These are phyloP conservation scores for Boletellus ananiceps DNA, from an alignment of 768 basidiomycete species.

Conservation along the genomic window DNA sequence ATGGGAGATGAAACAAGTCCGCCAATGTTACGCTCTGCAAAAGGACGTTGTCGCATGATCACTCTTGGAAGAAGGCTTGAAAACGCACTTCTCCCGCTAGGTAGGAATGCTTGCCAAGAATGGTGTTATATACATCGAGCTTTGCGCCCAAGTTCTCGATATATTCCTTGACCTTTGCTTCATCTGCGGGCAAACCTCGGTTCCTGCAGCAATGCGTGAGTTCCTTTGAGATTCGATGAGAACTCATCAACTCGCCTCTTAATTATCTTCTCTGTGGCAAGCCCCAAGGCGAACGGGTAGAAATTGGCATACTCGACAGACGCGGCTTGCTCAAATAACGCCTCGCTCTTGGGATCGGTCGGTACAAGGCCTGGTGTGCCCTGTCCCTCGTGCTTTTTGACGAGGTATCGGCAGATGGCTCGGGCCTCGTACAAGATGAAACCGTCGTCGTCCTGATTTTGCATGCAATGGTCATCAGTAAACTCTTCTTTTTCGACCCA, in stretches of 20 bases:
- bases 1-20: constrained; percentile 44
- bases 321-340: constrained; percentile 21
- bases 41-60: neutral
- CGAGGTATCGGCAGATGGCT: constrained; percentile 32
- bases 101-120: constrained; percentile 50
- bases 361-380: constrained; percentile 21
- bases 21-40: constrained; percentile 40
- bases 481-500: neutral
- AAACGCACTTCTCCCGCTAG: constrained; percentile 50
- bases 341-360: constrained; percentile 10
- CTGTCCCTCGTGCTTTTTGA: constrained; percentile 21
- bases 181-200: constrained; percentile 12
- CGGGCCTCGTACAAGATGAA: constrained; percentile 26
- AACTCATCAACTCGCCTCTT: constrained; percentile 39
- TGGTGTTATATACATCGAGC: constrained; percentile 49
- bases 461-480: neutral
- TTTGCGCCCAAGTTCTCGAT: constrained; percentile 30
- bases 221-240: neutral
- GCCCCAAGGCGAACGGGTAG: constrained; percentile 39
- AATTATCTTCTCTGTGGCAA: constrained; percentile 47
- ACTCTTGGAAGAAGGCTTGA: neutral
- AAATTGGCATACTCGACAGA: constrained; percentile 38
- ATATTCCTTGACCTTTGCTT: constrained; percentile 20
- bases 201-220: constrained; percentile 11
- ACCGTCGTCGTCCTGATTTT: constrained; percentile 28